Conservation (phyloP, 202 grass and related monocot genomes). For the Brachypodium distachyon region DNA sequence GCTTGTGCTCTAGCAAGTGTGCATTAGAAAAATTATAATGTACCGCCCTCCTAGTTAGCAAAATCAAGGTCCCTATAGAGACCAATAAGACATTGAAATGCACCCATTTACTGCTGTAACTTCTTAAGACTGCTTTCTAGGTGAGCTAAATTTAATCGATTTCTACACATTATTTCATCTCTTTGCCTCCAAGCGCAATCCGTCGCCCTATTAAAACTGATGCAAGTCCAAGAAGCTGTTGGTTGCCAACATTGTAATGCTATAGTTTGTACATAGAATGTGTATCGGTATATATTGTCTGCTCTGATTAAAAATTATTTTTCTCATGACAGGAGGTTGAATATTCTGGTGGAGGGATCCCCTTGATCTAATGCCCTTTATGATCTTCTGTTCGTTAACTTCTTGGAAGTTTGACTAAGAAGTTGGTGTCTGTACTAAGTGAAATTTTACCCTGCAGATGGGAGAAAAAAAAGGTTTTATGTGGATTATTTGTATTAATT, state of each 20-base stretch:
- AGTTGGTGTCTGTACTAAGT: constrained; percentile 12
- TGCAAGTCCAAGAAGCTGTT: background rate
- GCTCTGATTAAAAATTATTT: background rate
- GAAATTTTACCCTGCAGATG: constrained; percentile 10
- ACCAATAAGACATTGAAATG: background rate
- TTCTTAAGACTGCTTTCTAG: background rate
- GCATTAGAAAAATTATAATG: too few relatives aligned
- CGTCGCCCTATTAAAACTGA: too few relatives aligned
- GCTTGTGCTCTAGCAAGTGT: too few relatives aligned
- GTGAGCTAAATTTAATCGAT: background rate
- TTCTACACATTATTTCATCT: background rate
- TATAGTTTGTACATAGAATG: constrained; percentile 4
- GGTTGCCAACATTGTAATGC: background rate
- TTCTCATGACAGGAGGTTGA: constrained; percentile 71
- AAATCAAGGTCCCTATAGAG: background rate
- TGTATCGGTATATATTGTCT: background rate
- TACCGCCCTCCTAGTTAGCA: background rate
- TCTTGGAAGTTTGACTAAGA: constrained; percentile 6
- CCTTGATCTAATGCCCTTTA: constrained; percentile 19
- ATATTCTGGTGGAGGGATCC: constrained; percentile 73
- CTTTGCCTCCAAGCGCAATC: background rate
- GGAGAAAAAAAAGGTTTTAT: constrained; percentile 19
- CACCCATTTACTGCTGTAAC: background rate
- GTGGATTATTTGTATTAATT: constrained; percentile 12
- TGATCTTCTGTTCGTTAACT: background rate